These are phyloP conservation scores for Ascodesmis nigricans DNA, from an alignment of 495 filamentous ascomycete species.

Conservation along the genomic window DNA sequence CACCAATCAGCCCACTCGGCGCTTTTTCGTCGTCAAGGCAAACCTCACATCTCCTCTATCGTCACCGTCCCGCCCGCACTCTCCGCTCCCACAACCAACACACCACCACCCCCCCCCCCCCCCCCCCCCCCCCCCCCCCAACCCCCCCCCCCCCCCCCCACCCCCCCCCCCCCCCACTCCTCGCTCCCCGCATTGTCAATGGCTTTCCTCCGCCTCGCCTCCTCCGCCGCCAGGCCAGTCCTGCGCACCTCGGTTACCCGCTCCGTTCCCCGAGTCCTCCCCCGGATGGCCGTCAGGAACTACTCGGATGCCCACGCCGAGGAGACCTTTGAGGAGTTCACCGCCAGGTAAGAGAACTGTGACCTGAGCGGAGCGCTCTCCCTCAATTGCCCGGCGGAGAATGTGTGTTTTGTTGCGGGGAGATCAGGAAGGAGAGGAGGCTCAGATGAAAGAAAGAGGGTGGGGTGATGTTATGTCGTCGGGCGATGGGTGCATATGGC, in stretches of 20 bases:
- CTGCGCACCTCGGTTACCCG: slow-evolving; percentile 17
- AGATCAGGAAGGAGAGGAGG: too few species aligned
- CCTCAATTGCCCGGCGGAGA: too few species aligned
- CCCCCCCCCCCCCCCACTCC: slow-evolving; percentile 12
- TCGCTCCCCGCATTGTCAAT: slow-evolving; percentile 11
- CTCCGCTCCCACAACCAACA: slow-evolving; percentile 8
- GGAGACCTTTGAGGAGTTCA: slow-evolving; percentile 98
- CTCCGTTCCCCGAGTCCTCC: slow-evolving; percentile 7
- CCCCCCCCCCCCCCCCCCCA: slow-evolving; percentile 5
- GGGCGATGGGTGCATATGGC: too few species aligned
- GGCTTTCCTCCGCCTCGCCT: slow-evolving; percentile 17
- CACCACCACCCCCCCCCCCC: slow-evolving; percentile 6
- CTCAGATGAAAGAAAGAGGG: too few species aligned
- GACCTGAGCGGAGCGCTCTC: too few species aligned
- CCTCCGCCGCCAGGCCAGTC: slow-evolving; percentile 13
- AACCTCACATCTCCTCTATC: not conserved
- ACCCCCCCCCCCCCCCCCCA: slow-evolving; percentile 8
- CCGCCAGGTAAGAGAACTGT: slow-evolving; percentile 80
- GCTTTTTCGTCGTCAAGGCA: too few species aligned
- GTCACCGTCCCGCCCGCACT: not conserved
- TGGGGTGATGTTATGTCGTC: too few species aligned
- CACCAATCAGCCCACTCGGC: too few species aligned
- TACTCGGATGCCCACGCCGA: slow-evolving; percentile 41
- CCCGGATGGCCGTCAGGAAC: slow-evolving; percentile 10
- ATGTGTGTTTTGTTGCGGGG: too few species aligned